phyloP scores from a whole-genome alignment of 139 green algal species.

The Microglena sp. region DNA sequence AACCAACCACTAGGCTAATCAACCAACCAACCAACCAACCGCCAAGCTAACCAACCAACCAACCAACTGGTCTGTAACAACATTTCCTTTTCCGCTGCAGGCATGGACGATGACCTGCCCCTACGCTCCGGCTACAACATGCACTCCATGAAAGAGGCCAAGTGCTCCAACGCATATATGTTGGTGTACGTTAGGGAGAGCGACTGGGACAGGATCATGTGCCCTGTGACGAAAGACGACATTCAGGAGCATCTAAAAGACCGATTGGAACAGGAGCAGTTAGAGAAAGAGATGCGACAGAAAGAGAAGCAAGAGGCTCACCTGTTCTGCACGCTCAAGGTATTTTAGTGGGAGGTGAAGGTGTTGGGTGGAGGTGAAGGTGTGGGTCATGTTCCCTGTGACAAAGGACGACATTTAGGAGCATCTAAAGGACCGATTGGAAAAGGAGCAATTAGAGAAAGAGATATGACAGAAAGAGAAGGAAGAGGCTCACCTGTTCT shows the following conservation, averaged over 20 bases:
- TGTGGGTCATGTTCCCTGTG: constrained; percentile 44
- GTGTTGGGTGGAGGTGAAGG: neutral
- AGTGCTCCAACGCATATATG: constrained; percentile 96
- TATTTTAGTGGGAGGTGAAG: constrained; percentile 5
- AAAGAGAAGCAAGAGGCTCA: constrained; percentile 64
- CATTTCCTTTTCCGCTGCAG: too few species aligned
- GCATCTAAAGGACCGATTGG: constrained; percentile 41
- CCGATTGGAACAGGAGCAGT: constrained; percentile 6
- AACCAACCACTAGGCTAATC: too few species aligned
- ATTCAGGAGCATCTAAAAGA: constrained; percentile 68
- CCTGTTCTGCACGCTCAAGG: constrained; percentile 77
- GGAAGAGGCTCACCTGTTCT: constrained; percentile 84
- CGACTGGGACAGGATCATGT: constrained; percentile 83
- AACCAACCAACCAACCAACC: too few species aligned
- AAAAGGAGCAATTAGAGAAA: constrained; percentile 13
- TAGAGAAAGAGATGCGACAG: constrained; percentile 14
- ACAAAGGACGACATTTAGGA: constrained; percentile 46
- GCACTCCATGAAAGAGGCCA: constrained; percentile 30
- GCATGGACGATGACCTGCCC: neutral
- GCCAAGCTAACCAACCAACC: too few species aligned
- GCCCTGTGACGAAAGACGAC: constrained; percentile 59
- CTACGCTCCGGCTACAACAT: neutral
- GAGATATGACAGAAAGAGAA: constrained; percentile 17
- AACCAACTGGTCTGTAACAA: too few species aligned
- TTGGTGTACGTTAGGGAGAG: constrained; percentile 88